Base-by-base conservation (phyloP, 1,284 basidiomycete species). In the Megacollybia platyphylla region DNA sequence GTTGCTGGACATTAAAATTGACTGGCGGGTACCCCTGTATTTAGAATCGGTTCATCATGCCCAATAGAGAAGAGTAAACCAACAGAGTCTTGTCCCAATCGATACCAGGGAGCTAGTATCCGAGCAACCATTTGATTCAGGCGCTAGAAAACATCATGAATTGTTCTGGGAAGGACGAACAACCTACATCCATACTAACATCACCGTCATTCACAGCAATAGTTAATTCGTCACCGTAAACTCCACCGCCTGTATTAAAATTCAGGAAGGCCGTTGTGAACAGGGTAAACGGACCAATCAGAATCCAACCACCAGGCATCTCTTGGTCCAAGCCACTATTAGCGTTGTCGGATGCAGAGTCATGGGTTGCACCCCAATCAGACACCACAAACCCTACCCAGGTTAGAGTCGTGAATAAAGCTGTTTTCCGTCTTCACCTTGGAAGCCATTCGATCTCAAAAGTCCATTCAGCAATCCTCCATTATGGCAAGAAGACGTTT, bases 81-180 rank as follows among this genome's bases (percentile, higher is more conserved):
- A 43, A 64, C 61, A 4, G 56, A 51, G 44, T 76, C 72, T 55
- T 78, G 76, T 15, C 70, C 70, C 13, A 74, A 53, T 32, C 60
- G 67, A 50, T 74, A 83, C 64, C 68, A 85, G 2, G 68, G 65
- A 3, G 79, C 73, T 13, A 85, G 56, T 44, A 85, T 74, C 26
- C 79, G 71, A 3, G 70, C 63, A 0, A 75, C 77, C 76, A 85
- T 79, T 51, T 87, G 73, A 48, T 82, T 65, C 32, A 86, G 54
- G n/a, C 80, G 64, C 45, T 61, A 52, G n/a, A 52, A 41, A 13
- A 30, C 46, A 13, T 24, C n/a, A 28, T 17, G 13, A 13, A 13
- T 11, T 38, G n/a, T 38, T 18, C n/a, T 38, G 10, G 5, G 36
- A n/a, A 20, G n/a, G 20, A 8, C 26, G 18, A 3, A 44, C 57